Conservation (phyloP, 1,284 basidiomycete genomes). For the Phellinidium pouzarii region DNA sequence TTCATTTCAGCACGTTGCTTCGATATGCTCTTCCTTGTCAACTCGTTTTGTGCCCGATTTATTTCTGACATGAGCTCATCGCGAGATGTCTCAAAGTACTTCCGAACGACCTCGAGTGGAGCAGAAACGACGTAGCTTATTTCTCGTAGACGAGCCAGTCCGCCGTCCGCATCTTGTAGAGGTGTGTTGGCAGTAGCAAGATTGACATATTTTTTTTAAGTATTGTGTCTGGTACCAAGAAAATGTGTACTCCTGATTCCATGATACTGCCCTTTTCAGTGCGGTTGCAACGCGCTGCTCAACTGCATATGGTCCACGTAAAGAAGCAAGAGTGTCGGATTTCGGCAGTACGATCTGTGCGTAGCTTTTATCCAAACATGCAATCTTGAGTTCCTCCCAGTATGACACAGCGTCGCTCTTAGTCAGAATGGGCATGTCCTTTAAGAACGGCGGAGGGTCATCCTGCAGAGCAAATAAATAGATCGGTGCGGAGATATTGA, state of each 20-base stretch:
- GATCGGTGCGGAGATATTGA: slow-evolving; percentile 45
- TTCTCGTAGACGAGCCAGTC: slow-evolving; percentile 34
- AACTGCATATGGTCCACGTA: slow-evolving; percentile 19
- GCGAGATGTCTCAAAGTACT: slow-evolving; percentile 38
- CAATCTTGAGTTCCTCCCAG: slow-evolving; percentile 51
- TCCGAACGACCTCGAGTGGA: slow-evolving; percentile 41
- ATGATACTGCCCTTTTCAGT: slow-evolving; percentile 43
- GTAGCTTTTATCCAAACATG: slow-evolving; percentile 33
- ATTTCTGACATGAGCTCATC: slow-evolving; percentile 36
- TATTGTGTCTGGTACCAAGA: slow-evolving; percentile 65
- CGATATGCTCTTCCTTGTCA: slow-evolving; percentile 25
- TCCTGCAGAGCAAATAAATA: slow-evolving; percentile 52
- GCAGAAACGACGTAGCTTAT: slow-evolving; percentile 51
- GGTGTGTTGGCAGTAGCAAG: slow-evolving; percentile 39
- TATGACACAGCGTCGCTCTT: slow-evolving; percentile 37
- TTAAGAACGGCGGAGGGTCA: slow-evolving; percentile 47
- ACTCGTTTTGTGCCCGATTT: slow-evolving; percentile 28
- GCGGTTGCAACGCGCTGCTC: slow-evolving; percentile 37
- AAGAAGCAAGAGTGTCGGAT: slow-evolving; percentile 21
- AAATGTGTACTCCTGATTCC: slow-evolving; percentile 52
- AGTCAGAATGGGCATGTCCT: slow-evolving; percentile 35
- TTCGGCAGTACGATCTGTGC: slow-evolving; percentile 22
- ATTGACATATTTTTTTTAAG: slow-evolving; percentile 45
- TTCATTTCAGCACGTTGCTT: slow-evolving; percentile 27
- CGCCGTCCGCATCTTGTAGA: slow-evolving; percentile 39